Percentiles rank a stretch among this genome's conserved stretches.
phyloP scores from a whole-genome alignment of 331 rosid genomes.

The Ulmus americana region DNA sequence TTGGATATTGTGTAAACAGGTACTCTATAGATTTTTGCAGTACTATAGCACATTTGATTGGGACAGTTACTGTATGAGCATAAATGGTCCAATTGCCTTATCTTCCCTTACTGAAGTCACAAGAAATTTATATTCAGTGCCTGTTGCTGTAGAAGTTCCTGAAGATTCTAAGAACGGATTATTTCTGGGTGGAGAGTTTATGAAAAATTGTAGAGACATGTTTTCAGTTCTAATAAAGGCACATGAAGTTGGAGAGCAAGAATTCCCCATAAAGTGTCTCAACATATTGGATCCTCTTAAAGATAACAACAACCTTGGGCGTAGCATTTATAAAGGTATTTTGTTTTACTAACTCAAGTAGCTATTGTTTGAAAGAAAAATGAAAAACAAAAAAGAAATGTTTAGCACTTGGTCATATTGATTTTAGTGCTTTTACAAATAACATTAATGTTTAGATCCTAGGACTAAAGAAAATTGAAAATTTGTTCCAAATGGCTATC shows the following conservation, averaged over 20 bases:
- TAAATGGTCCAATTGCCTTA: slow-evolving; percentile 66
- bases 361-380: not conserved
- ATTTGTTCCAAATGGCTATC: not conserved
- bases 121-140: slow-evolving; percentile 32
- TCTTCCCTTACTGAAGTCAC: slow-evolving; percentile 55
- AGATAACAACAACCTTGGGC: slow-evolving; percentile 83
- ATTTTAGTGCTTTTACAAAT: not conserved
- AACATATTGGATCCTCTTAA: slow-evolving; percentile 86
- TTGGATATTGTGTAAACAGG: slow-evolving; percentile 37
- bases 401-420: not conserved
- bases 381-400: not conserved
- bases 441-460: too few relatives aligned
- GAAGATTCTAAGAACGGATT: slow-evolving; percentile 43
- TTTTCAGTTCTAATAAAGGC: slow-evolving; percentile 55
- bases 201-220: slow-evolving; percentile 48
- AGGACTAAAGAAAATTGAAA: not conserved
- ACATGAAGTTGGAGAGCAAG: slow-evolving; percentile 34
- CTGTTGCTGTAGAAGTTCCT: slow-evolving; percentile 44
- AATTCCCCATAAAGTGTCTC: slow-evolving; percentile 60
- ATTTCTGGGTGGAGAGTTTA: slow-evolving; percentile 57
- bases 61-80: slow-evolving; percentile 66
- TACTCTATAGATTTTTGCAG: slow-evolving; percentile 70
- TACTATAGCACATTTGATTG: slow-evolving; percentile 82
- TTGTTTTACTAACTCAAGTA: not conserved
- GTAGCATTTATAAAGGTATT: slow-evolving; percentile 65